phyloP scores from a whole-genome alignment of 1,139 yeast genomes.

The Zhuliangozyma blackwelliae region DNA sequence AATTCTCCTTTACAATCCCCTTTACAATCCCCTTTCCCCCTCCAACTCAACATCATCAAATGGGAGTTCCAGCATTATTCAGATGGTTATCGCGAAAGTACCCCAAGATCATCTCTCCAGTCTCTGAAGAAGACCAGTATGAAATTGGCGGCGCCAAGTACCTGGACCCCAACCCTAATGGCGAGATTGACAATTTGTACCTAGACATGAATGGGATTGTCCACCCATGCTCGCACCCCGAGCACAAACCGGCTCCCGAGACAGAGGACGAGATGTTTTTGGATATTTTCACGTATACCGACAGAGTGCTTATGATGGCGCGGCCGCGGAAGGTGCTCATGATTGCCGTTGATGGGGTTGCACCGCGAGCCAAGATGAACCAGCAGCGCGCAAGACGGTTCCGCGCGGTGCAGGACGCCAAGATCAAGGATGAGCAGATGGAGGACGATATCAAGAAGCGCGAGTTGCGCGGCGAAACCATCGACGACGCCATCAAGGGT shows the following conservation, averaged over 20 bases:
- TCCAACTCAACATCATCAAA: slow-evolving; percentile 7
- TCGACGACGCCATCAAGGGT: slow-evolving; percentile 59
- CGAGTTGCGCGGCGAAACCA: slow-evolving; percentile 58
- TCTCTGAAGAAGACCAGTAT: slow-evolving; percentile 65
- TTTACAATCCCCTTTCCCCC: neutral
- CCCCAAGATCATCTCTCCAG: slow-evolving; percentile 92
- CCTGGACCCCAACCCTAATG: slow-evolving; percentile 83
- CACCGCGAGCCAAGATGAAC: slow-evolving; percentile 98
- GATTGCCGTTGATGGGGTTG: slow-evolving; percentile 98
- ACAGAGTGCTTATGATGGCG: slow-evolving; percentile 86
- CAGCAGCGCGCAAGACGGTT: slow-evolving; percentile 96
- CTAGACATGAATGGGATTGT: slow-evolving; percentile 97
- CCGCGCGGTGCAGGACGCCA: slow-evolving; percentile 91
- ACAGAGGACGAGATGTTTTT: slow-evolving; percentile 94
- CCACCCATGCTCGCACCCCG: slow-evolving; percentile 97
- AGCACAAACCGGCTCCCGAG: slow-evolving; percentile 87
- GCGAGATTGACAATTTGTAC: slow-evolving; percentile 87
- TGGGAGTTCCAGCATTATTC: slow-evolving; percentile 95
- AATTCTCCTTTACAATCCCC: neutral
- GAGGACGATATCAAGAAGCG: slow-evolving; percentile 48
- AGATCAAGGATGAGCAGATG: slow-evolving; percentile 49
- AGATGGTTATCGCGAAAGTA: slow-evolving; percentile 93
- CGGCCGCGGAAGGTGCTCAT: slow-evolving; percentile 86
- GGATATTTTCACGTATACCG: slow-evolving; percentile 85
- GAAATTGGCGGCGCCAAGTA: slow-evolving; percentile 56